Percentiles rank a stretch among this genome's conserved stretches.
phyloP scores from a whole-genome alignment of 2,329 filamentous ascomycete genomes.

The Ascochyta pisi region DNA sequence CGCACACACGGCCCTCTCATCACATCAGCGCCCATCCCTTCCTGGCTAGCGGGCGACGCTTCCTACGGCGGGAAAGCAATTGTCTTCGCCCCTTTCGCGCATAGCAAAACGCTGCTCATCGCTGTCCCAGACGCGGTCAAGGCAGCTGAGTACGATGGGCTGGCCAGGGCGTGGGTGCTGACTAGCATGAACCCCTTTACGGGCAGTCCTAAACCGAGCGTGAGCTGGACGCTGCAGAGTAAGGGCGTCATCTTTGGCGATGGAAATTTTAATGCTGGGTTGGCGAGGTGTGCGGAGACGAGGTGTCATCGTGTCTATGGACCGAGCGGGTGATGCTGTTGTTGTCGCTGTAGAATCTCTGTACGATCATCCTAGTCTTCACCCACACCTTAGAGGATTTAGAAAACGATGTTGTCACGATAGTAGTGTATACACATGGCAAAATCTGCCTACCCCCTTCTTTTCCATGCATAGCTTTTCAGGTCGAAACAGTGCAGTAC shows the following conservation, averaged over 20 bases:
- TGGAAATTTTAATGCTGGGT: conserved; percentile 22
- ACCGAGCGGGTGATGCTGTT: not conserved
- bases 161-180: conserved; percentile 49
- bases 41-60: conserved; percentile 4
- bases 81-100: conserved; percentile 42
- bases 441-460: too few relatives aligned
- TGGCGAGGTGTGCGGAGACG: conserved; percentile 19
- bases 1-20: conserved; percentile 42
- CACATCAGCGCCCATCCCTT: conserved; percentile 23
- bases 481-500: too few relatives aligned
- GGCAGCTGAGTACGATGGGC: conserved; percentile 19
- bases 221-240: conserved; percentile 50
- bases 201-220: conserved; percentile 25
- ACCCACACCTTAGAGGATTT: too few relatives aligned
- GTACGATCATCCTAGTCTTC: too few relatives aligned
- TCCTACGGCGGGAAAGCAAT: conserved; percentile 31
- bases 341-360: too few relatives aligned
- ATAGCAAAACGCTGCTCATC: conserved; percentile 40
- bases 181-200: conserved; percentile 42
- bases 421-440: too few relatives aligned
- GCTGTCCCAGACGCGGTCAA: conserved; percentile 41
- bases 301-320: conserved; percentile 22
- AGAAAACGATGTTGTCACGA: too few relatives aligned
- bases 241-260: conserved; percentile 53
- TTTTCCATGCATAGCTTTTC: too few relatives aligned